These are phyloP conservation scores for Fusarium xyrophilum DNA, from an alignment of 2,329 filamentous ascomycete genomes.

Conservation along the genomic window DNA sequence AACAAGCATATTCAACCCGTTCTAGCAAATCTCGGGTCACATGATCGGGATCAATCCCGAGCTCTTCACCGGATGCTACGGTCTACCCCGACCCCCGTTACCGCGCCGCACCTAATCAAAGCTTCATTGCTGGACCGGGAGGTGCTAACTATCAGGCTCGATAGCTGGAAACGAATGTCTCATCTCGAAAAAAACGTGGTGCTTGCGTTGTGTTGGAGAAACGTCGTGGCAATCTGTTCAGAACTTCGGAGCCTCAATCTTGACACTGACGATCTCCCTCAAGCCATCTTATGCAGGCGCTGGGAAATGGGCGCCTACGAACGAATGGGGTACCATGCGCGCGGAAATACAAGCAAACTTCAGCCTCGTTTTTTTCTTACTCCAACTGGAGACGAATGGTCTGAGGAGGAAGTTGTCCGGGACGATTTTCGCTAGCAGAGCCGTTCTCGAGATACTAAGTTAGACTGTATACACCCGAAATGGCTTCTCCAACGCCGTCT, in stretches of 20 bases:
- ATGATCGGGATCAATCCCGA: constrained; percentile 9
- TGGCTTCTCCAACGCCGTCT: constrained; percentile 49
- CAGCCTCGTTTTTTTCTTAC: constrained; percentile 43
- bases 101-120: not conserved
- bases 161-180: not conserved
- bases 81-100: not conserved
- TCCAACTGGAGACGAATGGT: constrained; percentile 59
- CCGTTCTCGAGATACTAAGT: constrained; percentile 52
- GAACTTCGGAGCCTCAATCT: constrained; percentile 64
- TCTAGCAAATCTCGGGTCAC: not conserved
- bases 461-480: constrained; percentile 62
- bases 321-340: constrained; percentile 67
- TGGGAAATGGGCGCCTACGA: constrained; percentile 62
- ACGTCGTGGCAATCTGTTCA: constrained; percentile 39
- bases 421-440: constrained; percentile 58
- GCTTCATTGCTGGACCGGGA: constrained; percentile 4
- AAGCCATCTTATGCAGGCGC: constrained; percentile 62
- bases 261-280: constrained; percentile 69
- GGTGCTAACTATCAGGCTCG: not conserved
- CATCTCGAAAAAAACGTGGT: not conserved
- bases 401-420: constrained; percentile 64
- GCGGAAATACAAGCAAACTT: constrained; percentile 63
- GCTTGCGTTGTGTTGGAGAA: constrained; percentile 29
- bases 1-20: not conserved
- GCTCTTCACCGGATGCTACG: not conserved